These are phyloP conservation scores for Blastobotrys malaysiensis DNA, from an alignment of 1,139 yeast species.

Conservation along the genomic window DNA sequence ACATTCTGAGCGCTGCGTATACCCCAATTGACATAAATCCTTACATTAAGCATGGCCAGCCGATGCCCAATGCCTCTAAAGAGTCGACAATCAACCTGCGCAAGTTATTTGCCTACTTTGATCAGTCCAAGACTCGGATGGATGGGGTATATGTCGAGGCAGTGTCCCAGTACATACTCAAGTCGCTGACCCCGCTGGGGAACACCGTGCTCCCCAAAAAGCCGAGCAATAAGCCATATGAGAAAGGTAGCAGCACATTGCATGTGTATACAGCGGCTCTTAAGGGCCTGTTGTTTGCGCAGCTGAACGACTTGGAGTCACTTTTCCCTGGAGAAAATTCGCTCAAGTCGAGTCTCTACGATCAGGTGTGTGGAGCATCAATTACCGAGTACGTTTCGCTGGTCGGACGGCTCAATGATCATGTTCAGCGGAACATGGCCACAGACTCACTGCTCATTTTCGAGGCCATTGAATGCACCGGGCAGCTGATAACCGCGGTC, in stretches of 20 bases:
- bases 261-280: slow-evolving; percentile 50
- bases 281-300: slow-evolving; percentile 37
- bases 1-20: slow-evolving; percentile 20
- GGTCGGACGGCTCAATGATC: slow-evolving; percentile 33
- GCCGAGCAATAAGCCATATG: slow-evolving; percentile 44
- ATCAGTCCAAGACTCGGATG: slow-evolving; percentile 37
- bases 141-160: slow-evolving; percentile 43
- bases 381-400: slow-evolving; percentile 35
- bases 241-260: slow-evolving; percentile 59
- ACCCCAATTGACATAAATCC: slow-evolving; percentile 24
- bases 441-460: slow-evolving; percentile 25
- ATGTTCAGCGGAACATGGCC: slow-evolving; percentile 19
- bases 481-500: slow-evolving; percentile 17
- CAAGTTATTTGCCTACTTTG: slow-evolving; percentile 20
- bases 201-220: slow-evolving; percentile 35
- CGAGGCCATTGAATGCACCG: slow-evolving; percentile 27
- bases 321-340: slow-evolving; percentile 20
- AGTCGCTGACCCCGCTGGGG: slow-evolving; percentile 40
- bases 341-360: slow-evolving; percentile 30
- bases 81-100: slow-evolving; percentile 16
- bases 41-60: slow-evolving; percentile 14
- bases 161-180: slow-evolving; percentile 43
- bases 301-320: slow-evolving; percentile 19
- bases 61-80: slow-evolving; percentile 21
- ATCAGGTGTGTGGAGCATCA: slow-evolving; percentile 35